Conservation (phyloP, 2,329 filamentous ascomycete species). For the Botrytis fragariae region DNA sequence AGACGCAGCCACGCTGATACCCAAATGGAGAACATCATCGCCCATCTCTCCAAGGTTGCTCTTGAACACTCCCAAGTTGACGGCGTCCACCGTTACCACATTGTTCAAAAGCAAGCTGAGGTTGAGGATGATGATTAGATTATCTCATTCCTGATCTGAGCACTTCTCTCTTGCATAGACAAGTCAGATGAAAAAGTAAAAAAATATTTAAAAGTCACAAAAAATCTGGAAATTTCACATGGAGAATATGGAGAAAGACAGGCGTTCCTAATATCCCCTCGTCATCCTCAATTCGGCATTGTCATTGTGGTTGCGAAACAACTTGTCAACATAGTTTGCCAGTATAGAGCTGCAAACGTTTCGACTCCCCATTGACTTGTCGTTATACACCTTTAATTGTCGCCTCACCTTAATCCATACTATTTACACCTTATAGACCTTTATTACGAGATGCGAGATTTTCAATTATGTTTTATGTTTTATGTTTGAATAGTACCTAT, state of each 20-base stretch:
- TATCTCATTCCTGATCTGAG: background rate
- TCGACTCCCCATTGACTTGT: background rate
- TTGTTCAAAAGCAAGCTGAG: conserved; percentile 19
- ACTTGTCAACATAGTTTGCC: background rate
- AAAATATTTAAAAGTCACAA: conserved; percentile 15
- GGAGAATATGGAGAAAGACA: conserved; percentile 18
- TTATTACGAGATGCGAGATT: conserved; percentile 18
- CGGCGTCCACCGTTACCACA: conserved; percentile 20
- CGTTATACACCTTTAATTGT: conserved; percentile 15
- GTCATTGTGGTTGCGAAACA: conserved; percentile 1
- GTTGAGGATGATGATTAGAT: conserved; percentile 23
- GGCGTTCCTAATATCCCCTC: conserved; percentile 20
- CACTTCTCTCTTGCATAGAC: background rate
- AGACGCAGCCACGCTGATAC: conserved; percentile 60
- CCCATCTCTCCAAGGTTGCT: conserved; percentile 61
- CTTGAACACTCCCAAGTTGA: conserved; percentile 51
- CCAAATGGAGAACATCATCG: conserved; percentile 64
- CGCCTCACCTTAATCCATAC: conserved; percentile 15
- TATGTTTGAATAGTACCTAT: conserved; percentile 14
- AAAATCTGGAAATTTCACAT: conserved; percentile 10
- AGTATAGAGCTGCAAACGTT: background rate
- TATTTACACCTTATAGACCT: conserved; percentile 18
- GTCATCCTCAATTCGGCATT: conserved; percentile 3
- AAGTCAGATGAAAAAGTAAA: background rate
- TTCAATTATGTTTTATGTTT: conserved; percentile 18